phyloP scores from a whole-genome alignment of 108 stramenopile species.

The Schizochytrium sp. region DNA sequence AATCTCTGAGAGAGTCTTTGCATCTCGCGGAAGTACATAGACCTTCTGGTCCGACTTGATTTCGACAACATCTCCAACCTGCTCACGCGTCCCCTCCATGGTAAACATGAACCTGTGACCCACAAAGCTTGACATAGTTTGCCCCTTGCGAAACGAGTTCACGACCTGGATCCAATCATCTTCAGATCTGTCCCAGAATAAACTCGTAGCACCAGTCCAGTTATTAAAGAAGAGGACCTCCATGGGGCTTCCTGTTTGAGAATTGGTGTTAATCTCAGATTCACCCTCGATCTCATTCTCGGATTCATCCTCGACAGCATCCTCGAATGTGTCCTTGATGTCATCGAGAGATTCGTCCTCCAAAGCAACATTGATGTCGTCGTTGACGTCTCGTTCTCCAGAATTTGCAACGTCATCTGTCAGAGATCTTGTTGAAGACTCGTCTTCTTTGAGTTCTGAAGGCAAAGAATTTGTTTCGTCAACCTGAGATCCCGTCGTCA shows the following conservation, averaged over 20 bases:
- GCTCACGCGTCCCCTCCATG: conserved; percentile 32
- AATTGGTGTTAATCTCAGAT: too few species aligned
- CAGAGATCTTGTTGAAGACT: too few species aligned
- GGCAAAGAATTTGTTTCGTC: too few species aligned
- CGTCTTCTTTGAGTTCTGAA: too few species aligned
- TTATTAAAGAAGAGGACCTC: conserved; percentile 6
- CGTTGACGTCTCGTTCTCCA: too few species aligned
- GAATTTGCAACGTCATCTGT: too few species aligned
- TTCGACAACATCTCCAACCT: neutral
- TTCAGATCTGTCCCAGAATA: conserved; percentile 17
- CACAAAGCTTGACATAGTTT: neutral
- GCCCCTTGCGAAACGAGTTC: neutral
- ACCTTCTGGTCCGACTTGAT: neutral
- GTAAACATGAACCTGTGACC: conserved; percentile 35
- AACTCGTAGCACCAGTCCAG: neutral
- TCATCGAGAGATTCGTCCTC: too few species aligned
- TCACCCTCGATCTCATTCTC: too few species aligned
- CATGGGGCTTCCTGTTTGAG: neutral
- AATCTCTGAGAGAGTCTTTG: neutral
- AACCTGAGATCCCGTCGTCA: too few species aligned
- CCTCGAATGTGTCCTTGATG: too few species aligned
- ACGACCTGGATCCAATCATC: conserved; percentile 50
- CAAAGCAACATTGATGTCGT: too few species aligned
- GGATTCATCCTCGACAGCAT: too few species aligned
- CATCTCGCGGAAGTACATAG: neutral